These are phyloP conservation scores for Phlyctochytrium planicorne DNA, from an alignment of 192 early-diverging fungal genomes.

Conservation along the genomic window DNA sequence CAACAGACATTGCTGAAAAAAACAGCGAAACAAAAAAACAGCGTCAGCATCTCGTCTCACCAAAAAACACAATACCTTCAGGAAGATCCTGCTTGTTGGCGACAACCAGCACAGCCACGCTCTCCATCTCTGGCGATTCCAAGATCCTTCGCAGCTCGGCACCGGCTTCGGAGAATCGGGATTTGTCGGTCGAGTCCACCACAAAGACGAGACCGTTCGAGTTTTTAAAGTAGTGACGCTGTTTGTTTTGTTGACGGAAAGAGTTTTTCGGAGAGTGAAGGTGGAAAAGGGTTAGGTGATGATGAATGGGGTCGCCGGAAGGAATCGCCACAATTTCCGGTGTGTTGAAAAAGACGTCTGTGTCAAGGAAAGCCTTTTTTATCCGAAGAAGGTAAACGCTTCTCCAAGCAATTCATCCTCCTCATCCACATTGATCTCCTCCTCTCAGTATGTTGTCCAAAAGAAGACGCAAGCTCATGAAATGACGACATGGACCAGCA, in stretches of 20 bases:
- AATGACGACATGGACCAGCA: too few species aligned
- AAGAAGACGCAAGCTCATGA: too few species aligned
- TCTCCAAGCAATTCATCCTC: too few species aligned
- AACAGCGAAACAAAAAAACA: not conserved
- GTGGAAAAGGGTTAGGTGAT: too few species aligned
- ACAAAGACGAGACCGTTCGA: slow-evolving; percentile 95
- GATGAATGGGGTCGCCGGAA: too few species aligned
- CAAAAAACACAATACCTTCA: slow-evolving; percentile 59
- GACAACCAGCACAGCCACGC: slow-evolving; percentile 84
- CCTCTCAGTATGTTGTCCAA: too few species aligned
- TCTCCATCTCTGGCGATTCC: slow-evolving; percentile 89
- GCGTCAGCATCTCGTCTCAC: not conserved
- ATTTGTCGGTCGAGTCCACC: slow-evolving; percentile 92
- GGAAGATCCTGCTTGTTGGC: slow-evolving; percentile 98
- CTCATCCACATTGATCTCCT: too few species aligned
- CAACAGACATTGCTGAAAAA: not conserved
- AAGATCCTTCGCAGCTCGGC: slow-evolving; percentile 93
- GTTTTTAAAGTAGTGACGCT: slow-evolving; percentile 92
- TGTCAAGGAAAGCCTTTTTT: too few species aligned
- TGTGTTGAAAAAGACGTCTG: too few species aligned
- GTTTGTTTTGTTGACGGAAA: too few species aligned
- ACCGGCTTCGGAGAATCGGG: slow-evolving; percentile 86
- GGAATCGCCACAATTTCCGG: slow-evolving; percentile 60
- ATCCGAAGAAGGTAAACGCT: too few species aligned
- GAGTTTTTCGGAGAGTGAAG: too few species aligned